Evolutionary conservation across 352 stramenopile species (phyloP).

Genomic region (Globisporangium paroecandrum): DNA sequence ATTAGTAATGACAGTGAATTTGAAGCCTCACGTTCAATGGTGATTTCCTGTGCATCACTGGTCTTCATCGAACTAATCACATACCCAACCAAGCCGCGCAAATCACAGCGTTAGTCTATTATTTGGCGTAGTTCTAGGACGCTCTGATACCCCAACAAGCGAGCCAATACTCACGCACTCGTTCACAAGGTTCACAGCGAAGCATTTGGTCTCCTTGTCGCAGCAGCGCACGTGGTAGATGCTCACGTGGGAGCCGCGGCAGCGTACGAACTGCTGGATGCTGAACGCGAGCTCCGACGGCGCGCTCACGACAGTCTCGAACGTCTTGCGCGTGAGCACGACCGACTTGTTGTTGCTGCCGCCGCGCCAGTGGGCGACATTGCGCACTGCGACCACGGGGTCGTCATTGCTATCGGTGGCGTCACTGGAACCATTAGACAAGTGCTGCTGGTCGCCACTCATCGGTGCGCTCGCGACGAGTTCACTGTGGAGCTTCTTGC

Average conservation of each 20-base stretch:
- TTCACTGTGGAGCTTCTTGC: slow-evolving; percentile 53
- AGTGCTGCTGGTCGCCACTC: not conserved
- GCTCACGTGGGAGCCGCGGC: slow-evolving; percentile 59
- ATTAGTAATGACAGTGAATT: not conserved
- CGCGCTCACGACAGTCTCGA: slow-evolving; percentile 54
- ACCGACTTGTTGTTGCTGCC: slow-evolving; percentile 51
- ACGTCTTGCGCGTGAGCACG: slow-evolving; percentile 49
- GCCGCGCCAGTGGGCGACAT: slow-evolving; percentile 50
- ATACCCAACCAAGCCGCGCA: not conserved
- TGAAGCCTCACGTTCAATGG: slow-evolving; percentile 5
- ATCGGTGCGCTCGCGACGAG: slow-evolving; percentile 20
- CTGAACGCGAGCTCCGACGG: slow-evolving; percentile 57
- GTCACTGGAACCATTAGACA: not conserved
- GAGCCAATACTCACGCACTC: slow-evolving; percentile 35
- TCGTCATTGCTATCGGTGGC: slow-evolving; percentile 25
- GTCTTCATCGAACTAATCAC: not conserved
- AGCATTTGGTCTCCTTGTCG: slow-evolving; percentile 48
- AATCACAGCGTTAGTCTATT: not conserved
- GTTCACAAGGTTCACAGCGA: slow-evolving; percentile 70
- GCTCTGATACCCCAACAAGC: not conserved
- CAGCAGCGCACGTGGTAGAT: slow-evolving; percentile 72
- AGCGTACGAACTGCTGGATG: slow-evolving; percentile 70
- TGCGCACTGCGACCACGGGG: slow-evolving; percentile 56
- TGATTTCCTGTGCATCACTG: slow-evolving; percentile 1
- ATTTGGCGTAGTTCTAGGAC: not conserved